These are phyloP conservation scores for Candida arabinofermentans DNA, from an alignment of 805 yeast genomes.

Conservation along the genomic window DNA sequence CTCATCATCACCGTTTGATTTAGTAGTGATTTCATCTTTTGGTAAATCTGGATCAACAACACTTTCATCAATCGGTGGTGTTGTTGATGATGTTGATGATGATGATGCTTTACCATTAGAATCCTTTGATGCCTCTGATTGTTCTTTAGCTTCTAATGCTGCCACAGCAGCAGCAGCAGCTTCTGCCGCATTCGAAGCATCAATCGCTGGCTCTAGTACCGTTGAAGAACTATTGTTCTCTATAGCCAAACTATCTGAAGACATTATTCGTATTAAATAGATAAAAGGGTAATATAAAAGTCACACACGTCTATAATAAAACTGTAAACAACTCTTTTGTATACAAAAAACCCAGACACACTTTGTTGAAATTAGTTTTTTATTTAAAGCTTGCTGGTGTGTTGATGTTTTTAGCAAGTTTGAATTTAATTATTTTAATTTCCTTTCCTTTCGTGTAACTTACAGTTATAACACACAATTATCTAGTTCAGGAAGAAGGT, in stretches of 20 bases:
- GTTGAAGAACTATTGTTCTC: constrained; percentile 8
- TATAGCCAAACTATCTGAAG: neutral
- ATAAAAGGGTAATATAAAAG: neutral
- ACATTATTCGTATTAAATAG: neutral
- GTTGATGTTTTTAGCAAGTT: constrained; percentile 5
- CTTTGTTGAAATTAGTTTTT: neutral
- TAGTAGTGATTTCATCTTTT: neutral
- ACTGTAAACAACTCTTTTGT: neutral
- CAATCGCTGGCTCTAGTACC: constrained; percentile 4
- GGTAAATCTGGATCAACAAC: neutral
- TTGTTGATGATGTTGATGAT: too few species aligned
- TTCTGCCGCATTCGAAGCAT: constrained; percentile 7
- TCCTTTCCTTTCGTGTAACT: too few species aligned
- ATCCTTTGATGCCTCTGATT: neutral
- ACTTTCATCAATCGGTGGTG: neutral
- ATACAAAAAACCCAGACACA: constrained; percentile 5
- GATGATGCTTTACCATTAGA: neutral
- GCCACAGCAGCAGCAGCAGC: constrained; percentile 9
- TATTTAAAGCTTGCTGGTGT: constrained; percentile 5
- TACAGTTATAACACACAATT: too few species aligned
- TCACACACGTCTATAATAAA: neutral
- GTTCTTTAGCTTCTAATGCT: constrained; percentile 4
- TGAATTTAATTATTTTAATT: too few species aligned
- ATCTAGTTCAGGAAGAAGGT: too few species aligned
- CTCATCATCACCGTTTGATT: neutral